Evolutionary conservation across 2,329 filamentous ascomycete species (phyloP).

Genomic region (Colletotrichum abscissum): DNA sequence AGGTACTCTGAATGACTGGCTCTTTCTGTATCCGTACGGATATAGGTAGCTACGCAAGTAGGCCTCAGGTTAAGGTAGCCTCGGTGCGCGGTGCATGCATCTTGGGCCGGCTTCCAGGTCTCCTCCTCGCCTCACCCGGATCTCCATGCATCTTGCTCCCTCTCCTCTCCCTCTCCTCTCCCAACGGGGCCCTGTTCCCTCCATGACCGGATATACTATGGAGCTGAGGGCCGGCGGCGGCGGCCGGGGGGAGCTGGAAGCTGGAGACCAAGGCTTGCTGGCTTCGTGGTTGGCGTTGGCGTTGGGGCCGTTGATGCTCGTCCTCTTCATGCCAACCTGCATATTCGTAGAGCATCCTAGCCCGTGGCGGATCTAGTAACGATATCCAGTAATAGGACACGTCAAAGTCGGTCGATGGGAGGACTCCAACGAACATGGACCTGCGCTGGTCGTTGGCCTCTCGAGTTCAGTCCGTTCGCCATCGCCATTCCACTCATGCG

Average conservation of each 20-base stretch:
- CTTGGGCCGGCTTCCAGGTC: constrained; percentile 22
- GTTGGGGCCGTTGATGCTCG: background rate
- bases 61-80: constrained; percentile 6
- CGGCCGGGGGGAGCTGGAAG: background rate
- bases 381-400: background rate
- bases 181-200: background rate
- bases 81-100: constrained; percentile 31
- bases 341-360: background rate
- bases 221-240: constrained; percentile 13
- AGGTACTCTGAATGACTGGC: background rate
- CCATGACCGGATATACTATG: background rate
- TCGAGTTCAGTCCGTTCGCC: background rate
- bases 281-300: background rate
- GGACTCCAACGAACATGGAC: constrained; percentile 31
- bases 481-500: constrained; percentile 8
- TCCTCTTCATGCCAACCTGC: background rate
- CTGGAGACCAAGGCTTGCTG: background rate
- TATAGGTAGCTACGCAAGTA: background rate
- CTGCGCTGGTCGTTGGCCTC: constrained; percentile 2
- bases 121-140: constrained; percentile 29
- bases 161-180: no score
- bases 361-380: constrained; percentile 12
- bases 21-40: background rate
- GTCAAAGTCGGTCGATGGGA: constrained; percentile 12
- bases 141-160: background rate